Base-by-base conservation (phyloP, 1,139 yeast species). In the Kluyveromyces sp. region DNA sequence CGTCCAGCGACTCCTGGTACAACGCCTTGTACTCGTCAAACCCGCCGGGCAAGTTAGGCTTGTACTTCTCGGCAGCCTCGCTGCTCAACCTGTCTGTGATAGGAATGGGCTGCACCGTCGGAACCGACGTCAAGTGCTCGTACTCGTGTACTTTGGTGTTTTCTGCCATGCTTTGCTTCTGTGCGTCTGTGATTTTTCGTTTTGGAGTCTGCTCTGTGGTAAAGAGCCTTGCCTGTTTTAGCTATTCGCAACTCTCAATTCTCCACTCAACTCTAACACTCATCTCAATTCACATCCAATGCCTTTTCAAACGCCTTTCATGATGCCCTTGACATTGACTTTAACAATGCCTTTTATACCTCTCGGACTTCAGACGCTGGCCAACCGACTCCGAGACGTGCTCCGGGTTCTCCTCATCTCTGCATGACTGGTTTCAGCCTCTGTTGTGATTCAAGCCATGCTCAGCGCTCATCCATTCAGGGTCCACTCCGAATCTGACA, bases 1-100 rank as follows among this genome's bases (percentile, higher is more conserved):
- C 67, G 45, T 78, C 77, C 51, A 84, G 73, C 15, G 92, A 82
- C 63, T 82, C 77, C 53, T 76, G 66, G 67, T 84, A 80, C 67
- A 81, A 59, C 49, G 67, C 58, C 51, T 75, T 57, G 66, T 83
- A 83, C 53, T 81, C 76, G 20, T 70, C 80, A 40, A 80, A 39
- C 17, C 53, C 55, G 15, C 48, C 48, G 11, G 41, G 33, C 33
- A 60, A 15, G 44, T 58, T 53, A 13, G 64, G 66, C 35, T 57
- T 48, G 43, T 67, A 63, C 50, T 64, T 61, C 16, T 53, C 26
- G 4, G 59, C 58, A 34, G 56, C 48, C 15, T 58, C 57, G 9
- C 61, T 60, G 48, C 57, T 55, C 49, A 61, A 49, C 47, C 70
- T 53, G 48, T 57, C 51, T 44, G 54, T 39, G 25, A 58, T 45